Evolutionary conservation across 805 yeast genomes (phyloP), one percentile per base, ranked within the genome.

Genomic region (Sporopachydermia quercuum): DNA sequence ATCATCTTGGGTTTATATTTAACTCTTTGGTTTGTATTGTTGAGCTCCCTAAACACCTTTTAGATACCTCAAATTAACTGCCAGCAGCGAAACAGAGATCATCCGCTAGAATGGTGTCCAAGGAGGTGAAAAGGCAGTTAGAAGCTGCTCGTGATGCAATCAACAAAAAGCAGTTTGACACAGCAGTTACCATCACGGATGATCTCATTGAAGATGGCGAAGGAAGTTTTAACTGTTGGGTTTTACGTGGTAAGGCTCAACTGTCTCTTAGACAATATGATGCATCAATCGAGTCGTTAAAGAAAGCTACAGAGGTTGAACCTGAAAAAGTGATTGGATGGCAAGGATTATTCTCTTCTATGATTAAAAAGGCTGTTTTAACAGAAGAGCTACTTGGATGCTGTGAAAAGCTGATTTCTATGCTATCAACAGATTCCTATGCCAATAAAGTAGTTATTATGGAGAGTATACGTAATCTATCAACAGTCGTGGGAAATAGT

Each of bases 311-410:
- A 71, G 16, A 64, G 58, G 5, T 57, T 68, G 18, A 52, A 58
- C 37, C 59, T 45, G 23, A 51, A 44, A 72, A 77, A 39, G 46
- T 74, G 1, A 54, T 71, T 17, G 93, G 86, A 0, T 87, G 91
- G 93, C 84, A 82, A 50, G 97, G 97, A 1, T 64, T 78, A 43
- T 58, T 75, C n/a, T 8, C 30, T n/a, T 8, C n/a, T 23, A 8
- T 8, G 8, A n/a, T n/a, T 23, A n/a, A 23, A n/a, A 8, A n/a
- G n/a, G 30, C 13, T n/a, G n/a, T 23, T 23, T 23, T 23, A 23
- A 23, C 30, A 8, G 30, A 23, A 8, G 30, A 8, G 30, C 13
- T n/a, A n/a, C 30, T 23, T 23, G n/a, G n/a, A 8, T 23, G 30
- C n/a, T 8, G 13, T 8, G 13, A 23, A 23, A 23, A 23, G 8